phyloP scores from a whole-genome alignment of 2,329 filamentous ascomycete genomes.

The Eutypa lata region DNA sequence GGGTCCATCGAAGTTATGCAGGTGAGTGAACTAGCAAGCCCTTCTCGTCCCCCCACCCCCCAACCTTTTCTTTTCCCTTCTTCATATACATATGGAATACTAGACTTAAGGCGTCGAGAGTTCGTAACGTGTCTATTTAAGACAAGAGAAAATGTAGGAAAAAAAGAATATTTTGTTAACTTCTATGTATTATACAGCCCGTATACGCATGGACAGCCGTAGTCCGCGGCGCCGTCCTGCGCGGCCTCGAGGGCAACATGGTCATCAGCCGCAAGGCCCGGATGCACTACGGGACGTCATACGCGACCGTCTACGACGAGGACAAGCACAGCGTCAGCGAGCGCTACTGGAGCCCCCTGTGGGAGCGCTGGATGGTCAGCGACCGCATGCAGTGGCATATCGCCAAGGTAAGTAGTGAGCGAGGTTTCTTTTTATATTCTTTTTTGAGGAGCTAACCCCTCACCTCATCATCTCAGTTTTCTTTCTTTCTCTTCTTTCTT shows the following conservation, averaged over 20 bases:
- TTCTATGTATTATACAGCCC: too few relatives aligned
- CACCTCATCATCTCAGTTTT: too few relatives aligned
- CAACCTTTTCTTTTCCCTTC: too few relatives aligned
- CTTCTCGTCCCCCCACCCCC: too few relatives aligned
- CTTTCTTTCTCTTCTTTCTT: neutral
- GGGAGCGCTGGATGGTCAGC: constrained; percentile 80
- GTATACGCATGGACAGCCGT: constrained; percentile 81
- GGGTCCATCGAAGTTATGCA: constrained; percentile 74
- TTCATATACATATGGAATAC: too few relatives aligned
- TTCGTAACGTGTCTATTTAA: too few relatives aligned
- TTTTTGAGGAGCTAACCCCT: neutral
- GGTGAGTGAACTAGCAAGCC: too few relatives aligned
- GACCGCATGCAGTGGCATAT: constrained; percentile 87
- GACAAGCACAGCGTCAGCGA: constrained; percentile 69
- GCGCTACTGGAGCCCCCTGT: constrained; percentile 75
- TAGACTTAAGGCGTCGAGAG: too few relatives aligned
- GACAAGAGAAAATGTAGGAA: too few relatives aligned
- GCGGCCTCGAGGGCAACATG: constrained; percentile 75
- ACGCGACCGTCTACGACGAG: constrained; percentile 78
- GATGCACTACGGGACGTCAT: constrained; percentile 77
- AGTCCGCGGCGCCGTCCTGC: constrained; percentile 71
- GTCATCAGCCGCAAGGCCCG: constrained; percentile 71
- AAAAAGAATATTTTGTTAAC: too few relatives aligned
- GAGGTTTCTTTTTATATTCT: neutral
- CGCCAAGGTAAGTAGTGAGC: constrained; percentile 57